Conservation (phyloP, 331 rosid genomes). For the Ulmus americana region DNA sequence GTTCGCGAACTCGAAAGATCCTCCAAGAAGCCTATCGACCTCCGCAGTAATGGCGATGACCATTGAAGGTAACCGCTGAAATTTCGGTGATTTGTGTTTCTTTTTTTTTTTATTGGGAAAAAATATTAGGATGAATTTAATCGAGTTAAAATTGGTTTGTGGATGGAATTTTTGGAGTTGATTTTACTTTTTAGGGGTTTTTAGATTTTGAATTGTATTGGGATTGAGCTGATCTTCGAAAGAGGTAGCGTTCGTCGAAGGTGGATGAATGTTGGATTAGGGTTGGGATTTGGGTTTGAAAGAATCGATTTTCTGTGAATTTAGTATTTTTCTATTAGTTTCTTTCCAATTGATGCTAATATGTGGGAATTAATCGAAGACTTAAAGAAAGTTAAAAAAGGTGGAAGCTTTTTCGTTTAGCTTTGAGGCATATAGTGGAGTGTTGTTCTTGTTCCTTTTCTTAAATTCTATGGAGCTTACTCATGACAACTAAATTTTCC, state of each 20-base stretch:
- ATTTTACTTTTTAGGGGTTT: neutral
- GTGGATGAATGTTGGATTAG: constrained; percentile 13
- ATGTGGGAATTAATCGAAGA: neutral
- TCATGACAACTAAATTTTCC: no score
- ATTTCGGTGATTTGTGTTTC: neutral
- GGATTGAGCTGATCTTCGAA: constrained; percentile 5
- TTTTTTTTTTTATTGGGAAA: neutral
- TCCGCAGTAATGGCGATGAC: constrained; percentile 72
- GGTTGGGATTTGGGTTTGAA: constrained; percentile 17
- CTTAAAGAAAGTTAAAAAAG: neutral
- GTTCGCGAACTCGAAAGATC: neutral
- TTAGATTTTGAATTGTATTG: neutral
- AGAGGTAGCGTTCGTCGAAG: constrained; percentile 3
- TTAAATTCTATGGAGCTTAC: neutral
- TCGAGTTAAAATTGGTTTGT: neutral
- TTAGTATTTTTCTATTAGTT: neutral
- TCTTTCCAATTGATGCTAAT: neutral
- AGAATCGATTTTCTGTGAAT: neutral
- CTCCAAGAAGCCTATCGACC: constrained; percentile 7
- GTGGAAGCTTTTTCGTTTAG: neutral
- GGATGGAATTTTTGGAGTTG: neutral
- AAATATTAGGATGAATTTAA: neutral
- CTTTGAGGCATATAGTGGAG: neutral
- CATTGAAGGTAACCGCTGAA: constrained; percentile 51
- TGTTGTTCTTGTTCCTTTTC: neutral